Evolutionary conservation across 2,329 filamentous ascomycete genomes (phyloP), one percentile per base, ranked within the genome.

Genomic region (Tricladium varicosporioides): DNA sequence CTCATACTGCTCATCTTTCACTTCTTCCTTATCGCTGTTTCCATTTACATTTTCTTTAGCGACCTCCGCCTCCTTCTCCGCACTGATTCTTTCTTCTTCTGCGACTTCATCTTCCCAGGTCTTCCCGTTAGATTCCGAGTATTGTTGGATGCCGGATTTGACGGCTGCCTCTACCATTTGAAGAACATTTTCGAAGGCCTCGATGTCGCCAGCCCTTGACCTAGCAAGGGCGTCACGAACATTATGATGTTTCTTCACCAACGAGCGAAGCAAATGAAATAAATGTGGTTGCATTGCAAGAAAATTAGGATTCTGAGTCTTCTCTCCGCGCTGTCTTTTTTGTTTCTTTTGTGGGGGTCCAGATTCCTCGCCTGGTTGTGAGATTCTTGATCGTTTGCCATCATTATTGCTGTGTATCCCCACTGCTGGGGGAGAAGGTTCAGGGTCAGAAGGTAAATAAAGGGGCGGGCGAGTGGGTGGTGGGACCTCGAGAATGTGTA

Each of bases 241-340:
- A 63, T 94, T 82, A 19, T 90, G 92, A 73, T 97, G 89, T 60
- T 80, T 82, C 1, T 86, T 79, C 33, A 99, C 86, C 19, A 97
- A 82, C 32, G 93, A 86, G 14, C 93, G 84, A 18, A 97, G 81
- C 22, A 99, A 82, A 71, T 96, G 89, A 78, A 99, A 99, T 45
- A 97, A 82, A 72, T 99, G 94, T 0, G 91, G 85, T 72, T 97
- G 92, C 80, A 97, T 90, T 33, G 86, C 86, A 10, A 82, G 79
- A 48, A 96, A 78, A 71, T 94, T 97, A 2, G 76, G 83, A 67
- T 63, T 75, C 72, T 59, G 71, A 4, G 63, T 58, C 50, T 62
- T 74, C 43, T 74, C 72, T 8, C 60, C 69, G 58, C 71, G 65
- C 15, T 67, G 76, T 53, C 74, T 75, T 46, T 72, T 72, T 53